phyloP scores from a whole-genome alignment of 148 eudicot species.

The Fagopyrum tataricum region DNA sequence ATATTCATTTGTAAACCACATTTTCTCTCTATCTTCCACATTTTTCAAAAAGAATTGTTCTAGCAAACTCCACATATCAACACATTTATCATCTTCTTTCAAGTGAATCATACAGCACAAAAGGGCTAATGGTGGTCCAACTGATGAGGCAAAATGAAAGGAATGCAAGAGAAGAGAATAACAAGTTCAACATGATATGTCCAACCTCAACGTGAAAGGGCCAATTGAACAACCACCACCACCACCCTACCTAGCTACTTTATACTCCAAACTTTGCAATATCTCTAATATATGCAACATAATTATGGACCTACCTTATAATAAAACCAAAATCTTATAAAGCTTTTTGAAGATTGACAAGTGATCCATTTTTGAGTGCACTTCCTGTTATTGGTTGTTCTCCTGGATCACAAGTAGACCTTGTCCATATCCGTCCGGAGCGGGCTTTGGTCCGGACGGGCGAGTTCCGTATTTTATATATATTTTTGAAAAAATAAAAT shows the following conservation, averaged over 20 bases:
- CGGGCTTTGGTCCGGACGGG: too few species aligned
- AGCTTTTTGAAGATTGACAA: not conserved
- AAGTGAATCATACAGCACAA: not conserved
- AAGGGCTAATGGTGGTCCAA: constrained; percentile 1
- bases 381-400: not conserved
- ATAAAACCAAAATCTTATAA: not conserved
- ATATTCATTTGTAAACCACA: too few species aligned
- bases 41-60: too few species aligned
- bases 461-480: too few species aligned
- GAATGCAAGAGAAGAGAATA: not conserved
- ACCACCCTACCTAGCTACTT: not conserved
- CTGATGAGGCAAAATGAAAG: not conserved
- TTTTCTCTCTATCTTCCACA: too few species aligned
- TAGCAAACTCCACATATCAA: too few species aligned
- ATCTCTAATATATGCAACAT: not conserved
- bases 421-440: too few species aligned
- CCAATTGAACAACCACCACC: constrained; percentile 4
- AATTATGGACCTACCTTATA: not conserved
- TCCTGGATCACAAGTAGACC: too few species aligned
- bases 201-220: not conserved
- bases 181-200: constrained; percentile 4
- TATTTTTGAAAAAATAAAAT: too few species aligned
- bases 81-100: not conserved
- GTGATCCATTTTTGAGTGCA: not conserved
- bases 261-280: not conserved